Percentiles rank a stretch among this genome's conserved stretches.
phyloP scores from a whole-genome alignment of 2,329 filamentous ascomycete species.

The Penicillium sp. region DNA sequence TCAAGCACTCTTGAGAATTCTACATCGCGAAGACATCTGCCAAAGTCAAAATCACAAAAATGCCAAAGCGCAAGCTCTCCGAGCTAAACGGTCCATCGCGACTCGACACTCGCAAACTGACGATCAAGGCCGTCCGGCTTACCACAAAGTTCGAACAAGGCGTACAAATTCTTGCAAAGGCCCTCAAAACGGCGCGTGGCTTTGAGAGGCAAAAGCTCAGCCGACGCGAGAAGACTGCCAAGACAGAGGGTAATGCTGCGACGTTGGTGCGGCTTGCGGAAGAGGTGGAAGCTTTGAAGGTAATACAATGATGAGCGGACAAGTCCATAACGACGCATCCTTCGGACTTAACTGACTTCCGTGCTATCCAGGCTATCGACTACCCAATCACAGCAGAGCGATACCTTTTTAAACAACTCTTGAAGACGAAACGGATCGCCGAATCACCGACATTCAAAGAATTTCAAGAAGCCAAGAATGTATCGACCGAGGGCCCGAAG shows the following conservation, averaged over 20 bases:
- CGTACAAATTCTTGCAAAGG: slow-evolving; percentile 54
- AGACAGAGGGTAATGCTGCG: slow-evolving; percentile 47
- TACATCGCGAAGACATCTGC: neutral
- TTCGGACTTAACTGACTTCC: neutral
- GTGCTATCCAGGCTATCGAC: slow-evolving; percentile 52
- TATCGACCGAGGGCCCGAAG: slow-evolving; percentile 42
- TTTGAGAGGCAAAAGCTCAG: slow-evolving; percentile 68
- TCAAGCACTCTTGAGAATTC: neutral
- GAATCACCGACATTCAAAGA: slow-evolving; percentile 54
- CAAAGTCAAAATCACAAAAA: slow-evolving; percentile 21
- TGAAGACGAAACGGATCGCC: slow-evolving; percentile 61
- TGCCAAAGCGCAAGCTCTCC: slow-evolving; percentile 48
- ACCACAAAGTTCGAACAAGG: slow-evolving; percentile 55
- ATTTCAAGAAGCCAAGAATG: slow-evolving; percentile 44
- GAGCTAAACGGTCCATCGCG: slow-evolving; percentile 33
- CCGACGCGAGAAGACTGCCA: slow-evolving; percentile 60
- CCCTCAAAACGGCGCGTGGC: slow-evolving; percentile 61
- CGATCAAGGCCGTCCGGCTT: slow-evolving; percentile 44
- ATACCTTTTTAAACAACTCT: slow-evolving; percentile 60
- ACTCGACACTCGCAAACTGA: slow-evolving; percentile 33
- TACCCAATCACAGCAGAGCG: slow-evolving; percentile 54
- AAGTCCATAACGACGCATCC: neutral
- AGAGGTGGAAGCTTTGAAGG: slow-evolving; percentile 63
- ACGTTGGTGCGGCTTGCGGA: slow-evolving; percentile 52
- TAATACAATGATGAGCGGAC: slow-evolving; percentile 24